Evolutionary conservation across 108 stramenopile species (phyloP), one percentile per base, ranked within the genome.

Genomic region (Tribonema minus): DNA sequence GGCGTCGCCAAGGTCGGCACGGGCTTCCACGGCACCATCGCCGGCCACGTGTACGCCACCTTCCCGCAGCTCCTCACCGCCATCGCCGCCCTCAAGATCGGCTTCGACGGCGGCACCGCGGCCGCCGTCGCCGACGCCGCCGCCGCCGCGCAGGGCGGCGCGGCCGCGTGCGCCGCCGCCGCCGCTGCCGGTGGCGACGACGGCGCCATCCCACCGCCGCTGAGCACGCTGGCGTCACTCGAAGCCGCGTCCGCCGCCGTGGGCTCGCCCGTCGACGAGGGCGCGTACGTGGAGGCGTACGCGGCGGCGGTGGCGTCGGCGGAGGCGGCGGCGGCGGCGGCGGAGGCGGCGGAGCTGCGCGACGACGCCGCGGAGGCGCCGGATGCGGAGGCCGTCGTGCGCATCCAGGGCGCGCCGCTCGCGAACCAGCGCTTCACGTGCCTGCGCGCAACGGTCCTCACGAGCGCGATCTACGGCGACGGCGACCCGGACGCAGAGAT

Each of bases 1-100:
- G 29, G 67, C 25, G 40, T 79, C 60, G 58, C 68, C 38, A 79
- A 79, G 68, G 68, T 79, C 31, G 77, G 77, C 3, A 79, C 77
- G 34, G 77, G 77, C 1, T 70, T 79, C 37, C 77, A 79, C 37
- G 68, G 68, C 31, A 79, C 77, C 23, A 34, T 79, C 29, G 46
- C 65, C n/a, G 77, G 77, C 2, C 41, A 79, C 32, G 65, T 70
- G 32, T 79, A 79, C 61, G n/a, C 32, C 9, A 54, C 37, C 30
- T 36, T 58, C 32, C 23, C 34, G 32, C 40, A 25, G 9, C 29
- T 79, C 12, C 46, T 79, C 31, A 64, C 64, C 39, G 54, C 34
- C 2, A 58, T 79, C 46, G 9, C 46, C 20, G 9, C 20, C 15
- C 46, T 54, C 15, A 54, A 54, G 20, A 9, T 9, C 46, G 20